Percentiles rank a stretch among this genome's conserved stretches.
phyloP scores from a whole-genome alignment of 1,139 yeast species.

The Geotrichum fermentans region DNA sequence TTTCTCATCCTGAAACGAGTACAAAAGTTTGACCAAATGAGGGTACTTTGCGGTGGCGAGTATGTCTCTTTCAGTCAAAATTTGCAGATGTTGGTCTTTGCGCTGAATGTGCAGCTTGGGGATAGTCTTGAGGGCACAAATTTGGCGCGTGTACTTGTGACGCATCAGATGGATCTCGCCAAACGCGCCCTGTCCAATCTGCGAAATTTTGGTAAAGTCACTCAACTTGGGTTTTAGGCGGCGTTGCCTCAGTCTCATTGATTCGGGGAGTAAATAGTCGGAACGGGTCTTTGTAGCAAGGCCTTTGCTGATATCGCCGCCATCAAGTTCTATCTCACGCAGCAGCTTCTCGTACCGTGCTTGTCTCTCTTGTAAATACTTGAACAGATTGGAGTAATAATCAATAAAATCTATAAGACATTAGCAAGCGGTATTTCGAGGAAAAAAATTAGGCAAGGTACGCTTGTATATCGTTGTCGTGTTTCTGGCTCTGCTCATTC shows the following conservation, averaged over 20 bases:
- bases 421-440: neutral
- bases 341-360: slow-evolving; percentile 1
- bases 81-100: slow-evolving; percentile 18
- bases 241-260: slow-evolving; percentile 10
- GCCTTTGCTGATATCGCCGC: slow-evolving; percentile 1
- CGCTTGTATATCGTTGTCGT: slow-evolving; percentile 14
- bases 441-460: neutral
- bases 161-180: slow-evolving; percentile 21
- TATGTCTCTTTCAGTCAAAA: slow-evolving; percentile 20
- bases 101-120: slow-evolving; percentile 19
- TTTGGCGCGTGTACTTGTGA: slow-evolving; percentile 12
- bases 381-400: slow-evolving; percentile 14
- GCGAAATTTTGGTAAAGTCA: slow-evolving; percentile 18
- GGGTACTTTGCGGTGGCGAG: slow-evolving; percentile 15
- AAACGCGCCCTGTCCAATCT: slow-evolving; percentile 22
- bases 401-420: slow-evolving; percentile 14
- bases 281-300: neutral
- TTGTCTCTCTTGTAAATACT: slow-evolving; percentile 12
- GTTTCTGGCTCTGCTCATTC: slow-evolving; percentile 8
- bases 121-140: slow-evolving; percentile 20
- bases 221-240: slow-evolving; percentile 15
- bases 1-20: slow-evolving; percentile 19
- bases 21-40: slow-evolving; percentile 19
- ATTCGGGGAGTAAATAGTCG: slow-evolving; percentile 5
- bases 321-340: neutral